Percentiles rank a stretch among this genome's conserved stretches.
These are phyloP conservation scores for Pseudomonodictys pantanalensis DNA, from an alignment of 495 filamentous ascomycete genomes.

Conservation along the genomic window DNA sequence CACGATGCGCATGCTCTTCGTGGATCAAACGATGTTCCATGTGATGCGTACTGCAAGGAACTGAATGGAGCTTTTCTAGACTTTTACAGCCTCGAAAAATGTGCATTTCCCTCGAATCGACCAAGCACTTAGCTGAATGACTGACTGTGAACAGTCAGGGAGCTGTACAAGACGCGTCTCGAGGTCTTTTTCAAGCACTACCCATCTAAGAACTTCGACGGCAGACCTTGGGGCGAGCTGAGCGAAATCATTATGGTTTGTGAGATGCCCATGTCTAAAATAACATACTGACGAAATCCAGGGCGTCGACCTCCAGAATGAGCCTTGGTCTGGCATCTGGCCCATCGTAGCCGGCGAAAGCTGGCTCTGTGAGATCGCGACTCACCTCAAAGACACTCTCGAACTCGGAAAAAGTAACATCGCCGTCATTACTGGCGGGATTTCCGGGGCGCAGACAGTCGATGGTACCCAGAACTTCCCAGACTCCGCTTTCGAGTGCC, in stretches of 20 bases:
- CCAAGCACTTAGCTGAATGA: neutral
- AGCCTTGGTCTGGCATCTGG: slow-evolving; percentile 27
- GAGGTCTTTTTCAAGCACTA: slow-evolving; percentile 24
- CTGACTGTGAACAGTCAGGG: slow-evolving; percentile 11
- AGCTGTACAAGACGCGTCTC: slow-evolving; percentile 25
- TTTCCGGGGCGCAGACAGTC: slow-evolving; percentile 19
- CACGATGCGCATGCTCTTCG: slow-evolving; percentile 31
- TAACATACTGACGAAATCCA: neutral
- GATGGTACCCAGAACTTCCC: slow-evolving; percentile 24
- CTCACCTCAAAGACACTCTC: slow-evolving; percentile 25
- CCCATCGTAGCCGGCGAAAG: slow-evolving; percentile 27
- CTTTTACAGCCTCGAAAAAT: slow-evolving; percentile 27
- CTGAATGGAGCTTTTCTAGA: slow-evolving; percentile 24
- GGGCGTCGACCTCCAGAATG: slow-evolving; percentile 33
- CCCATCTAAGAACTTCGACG: slow-evolving; percentile 30
- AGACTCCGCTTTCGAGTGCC: slow-evolving; percentile 26
- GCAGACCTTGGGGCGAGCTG: slow-evolving; percentile 18
- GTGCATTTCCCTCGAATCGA: neutral
- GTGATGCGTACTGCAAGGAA: slow-evolving; percentile 30
- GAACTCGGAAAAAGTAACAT: slow-evolving; percentile 28
- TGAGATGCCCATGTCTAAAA: neutral
- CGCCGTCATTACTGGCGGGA: slow-evolving; percentile 31
- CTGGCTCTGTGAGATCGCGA: slow-evolving; percentile 32
- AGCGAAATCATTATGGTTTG: slow-evolving; percentile 29
- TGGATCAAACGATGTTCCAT: slow-evolving; percentile 18